Percentiles rank a stretch among this genome's conserved stretches.
Conservation (phyloP, 495 filamentous ascomycete species). For the Podospora anserina region DNA sequence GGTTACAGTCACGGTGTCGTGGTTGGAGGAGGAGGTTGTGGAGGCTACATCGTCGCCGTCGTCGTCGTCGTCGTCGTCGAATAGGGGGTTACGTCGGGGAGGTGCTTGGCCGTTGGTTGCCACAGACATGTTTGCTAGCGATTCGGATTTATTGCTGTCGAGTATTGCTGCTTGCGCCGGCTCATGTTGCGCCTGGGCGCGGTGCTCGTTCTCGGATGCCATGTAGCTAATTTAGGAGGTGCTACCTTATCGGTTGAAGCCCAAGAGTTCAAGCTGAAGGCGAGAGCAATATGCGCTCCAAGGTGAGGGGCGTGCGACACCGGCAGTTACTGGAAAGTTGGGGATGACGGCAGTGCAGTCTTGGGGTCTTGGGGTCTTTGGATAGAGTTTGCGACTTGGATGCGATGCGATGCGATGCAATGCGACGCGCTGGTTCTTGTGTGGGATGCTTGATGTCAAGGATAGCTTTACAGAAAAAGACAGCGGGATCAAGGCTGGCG, state of each 20-base stretch:
- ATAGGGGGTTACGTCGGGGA: conserved; percentile 11
- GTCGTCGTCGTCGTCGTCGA: conserved; percentile 19
- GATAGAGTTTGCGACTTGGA: not conserved
- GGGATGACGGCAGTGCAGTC: not conserved
- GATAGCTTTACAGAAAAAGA: not conserved
- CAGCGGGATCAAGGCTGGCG: too few relatives aligned
- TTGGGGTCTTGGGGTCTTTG: not conserved
- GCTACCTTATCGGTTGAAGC: not conserved
- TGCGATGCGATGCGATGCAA: not conserved
- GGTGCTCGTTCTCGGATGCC: not conserved
- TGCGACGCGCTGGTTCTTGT: not conserved
- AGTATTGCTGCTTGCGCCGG: not conserved
- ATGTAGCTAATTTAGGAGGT: not conserved
- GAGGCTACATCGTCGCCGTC: conserved; percentile 16
- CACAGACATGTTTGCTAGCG: not conserved
- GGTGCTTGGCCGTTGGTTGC: not conserved
- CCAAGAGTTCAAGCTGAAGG: not conserved
- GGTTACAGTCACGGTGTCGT: conserved; percentile 18
- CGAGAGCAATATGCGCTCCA: not conserved
- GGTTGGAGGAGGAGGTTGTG: conserved; percentile 14
- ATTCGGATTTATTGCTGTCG: not conserved
- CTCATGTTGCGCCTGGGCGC: not conserved
- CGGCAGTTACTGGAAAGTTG: not conserved
- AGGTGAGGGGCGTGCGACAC: not conserved
- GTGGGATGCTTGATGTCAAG: not conserved